Conservation (phyloP, 768 basidiomycete genomes). For the Pleurotus djamor region DNA sequence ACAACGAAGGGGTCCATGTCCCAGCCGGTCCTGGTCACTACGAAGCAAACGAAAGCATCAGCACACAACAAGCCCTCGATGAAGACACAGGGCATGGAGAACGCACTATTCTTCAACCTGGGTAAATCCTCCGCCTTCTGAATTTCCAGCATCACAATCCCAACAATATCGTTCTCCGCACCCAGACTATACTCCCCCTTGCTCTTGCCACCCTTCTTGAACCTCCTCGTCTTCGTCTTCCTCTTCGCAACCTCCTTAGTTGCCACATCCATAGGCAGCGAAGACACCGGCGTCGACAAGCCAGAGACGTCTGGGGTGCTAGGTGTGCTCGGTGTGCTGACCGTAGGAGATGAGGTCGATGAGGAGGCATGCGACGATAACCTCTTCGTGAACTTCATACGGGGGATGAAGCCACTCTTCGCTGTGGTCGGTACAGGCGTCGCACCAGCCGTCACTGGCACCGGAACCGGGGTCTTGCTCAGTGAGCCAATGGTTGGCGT, state of each 20-base stretch:
- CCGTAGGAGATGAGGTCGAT: background rate
- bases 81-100: too few relatives aligned
- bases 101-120: conserved; percentile 80
- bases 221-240: conserved; percentile 9
- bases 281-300: conserved; percentile 1
- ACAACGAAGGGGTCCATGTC: conserved; percentile 99
- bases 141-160: conserved; percentile 96
- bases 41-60: background rate
- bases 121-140: conserved; percentile 83
- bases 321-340: background rate
- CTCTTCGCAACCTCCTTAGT: conserved; percentile 2
- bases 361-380: background rate
- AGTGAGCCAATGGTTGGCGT: background rate
- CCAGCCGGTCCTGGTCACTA: conserved; percentile 85
- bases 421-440: background rate
- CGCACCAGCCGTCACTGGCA: background rate
- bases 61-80: too few relatives aligned
- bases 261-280: background rate
- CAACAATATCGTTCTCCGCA: conserved; percentile 78
- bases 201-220: conserved; percentile 19
- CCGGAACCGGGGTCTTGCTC: conserved; percentile 6
- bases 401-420: conserved; percentile 4
- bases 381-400: conserved; percentile 5
- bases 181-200: conserved; percentile 50
- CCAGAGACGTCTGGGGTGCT: background rate